These are phyloP conservation scores for Tagetes erecta DNA, from an alignment of 129 eudicot genomes.

Conservation along the genomic window DNA sequence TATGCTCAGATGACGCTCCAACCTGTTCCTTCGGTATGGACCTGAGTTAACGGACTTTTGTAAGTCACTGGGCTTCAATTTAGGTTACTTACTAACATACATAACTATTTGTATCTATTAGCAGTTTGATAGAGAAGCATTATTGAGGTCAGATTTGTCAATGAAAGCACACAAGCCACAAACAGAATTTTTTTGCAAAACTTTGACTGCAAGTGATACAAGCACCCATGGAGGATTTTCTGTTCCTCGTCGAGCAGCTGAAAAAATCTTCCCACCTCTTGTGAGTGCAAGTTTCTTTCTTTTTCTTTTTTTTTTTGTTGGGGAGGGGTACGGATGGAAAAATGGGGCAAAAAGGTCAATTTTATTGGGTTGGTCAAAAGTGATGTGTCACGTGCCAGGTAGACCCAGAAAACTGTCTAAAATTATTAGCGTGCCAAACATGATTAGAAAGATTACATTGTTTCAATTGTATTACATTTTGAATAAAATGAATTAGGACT, in stretches of 20 bases:
- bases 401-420: neutral
- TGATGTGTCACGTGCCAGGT: neutral
- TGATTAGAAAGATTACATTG: neutral
- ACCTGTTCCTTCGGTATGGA: slow-evolving; percentile 84
- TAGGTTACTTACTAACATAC: slow-evolving; percentile 9
- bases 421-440: neutral
- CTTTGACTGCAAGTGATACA: slow-evolving; percentile 98
- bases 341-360: neutral
- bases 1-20: slow-evolving; percentile 98
- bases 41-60: slow-evolving; percentile 1
- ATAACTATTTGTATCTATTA: slow-evolving; percentile 12
- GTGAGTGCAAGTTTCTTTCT: slow-evolving; percentile 39
- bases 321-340: slow-evolving; percentile 5
- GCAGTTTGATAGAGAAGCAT: slow-evolving; percentile 93
- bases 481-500: neutral
- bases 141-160: slow-evolving; percentile 82
- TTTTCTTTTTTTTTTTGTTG: neutral
- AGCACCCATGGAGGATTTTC: slow-evolving; percentile 99
- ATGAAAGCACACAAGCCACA: slow-evolving; percentile 83
- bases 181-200: slow-evolving; percentile 89
- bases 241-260: slow-evolving; percentile 99
- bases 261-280: slow-evolving; percentile 87
- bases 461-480: neutral
- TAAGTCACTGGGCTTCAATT: neutral
- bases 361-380: neutral